These are phyloP conservation scores for Orbilia blumenaviensis DNA, from an alignment of 2,329 filamentous ascomycete genomes.

Conservation along the genomic window DNA sequence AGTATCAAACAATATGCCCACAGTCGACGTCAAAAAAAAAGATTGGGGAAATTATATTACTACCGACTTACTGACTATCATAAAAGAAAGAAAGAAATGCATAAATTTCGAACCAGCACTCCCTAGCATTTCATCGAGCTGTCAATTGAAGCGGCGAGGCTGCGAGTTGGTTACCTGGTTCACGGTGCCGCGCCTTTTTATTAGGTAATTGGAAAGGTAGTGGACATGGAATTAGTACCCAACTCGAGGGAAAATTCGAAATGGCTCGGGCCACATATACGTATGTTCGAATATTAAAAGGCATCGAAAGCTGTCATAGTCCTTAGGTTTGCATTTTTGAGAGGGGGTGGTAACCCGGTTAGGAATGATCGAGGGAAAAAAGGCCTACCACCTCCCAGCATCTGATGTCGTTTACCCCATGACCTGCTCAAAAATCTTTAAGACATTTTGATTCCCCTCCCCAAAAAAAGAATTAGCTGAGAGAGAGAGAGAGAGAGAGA, in stretches of 20 bases:
- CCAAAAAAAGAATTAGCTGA: too few relatives aligned
- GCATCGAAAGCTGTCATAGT: not conserved
- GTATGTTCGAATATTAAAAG: too few relatives aligned
- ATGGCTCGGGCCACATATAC: not conserved
- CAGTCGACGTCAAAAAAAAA: too few relatives aligned
- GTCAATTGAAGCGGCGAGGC: not conserved
- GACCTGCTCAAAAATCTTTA: too few relatives aligned
- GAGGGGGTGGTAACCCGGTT: not conserved
- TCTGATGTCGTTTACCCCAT: too few relatives aligned
- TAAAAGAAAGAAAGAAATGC: not conserved
- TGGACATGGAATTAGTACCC: not conserved
- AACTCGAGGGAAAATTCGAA: slow-evolving; percentile 10
- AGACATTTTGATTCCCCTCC: not conserved
- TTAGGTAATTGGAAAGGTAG: slow-evolving; percentile 6
- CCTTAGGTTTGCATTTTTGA: not conserved
- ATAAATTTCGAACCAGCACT: not conserved
- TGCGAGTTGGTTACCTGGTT: not conserved
- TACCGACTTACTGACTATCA: too few relatives aligned
- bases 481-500: too few relatives aligned
- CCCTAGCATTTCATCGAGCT: not conserved
- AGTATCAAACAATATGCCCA: too few relatives aligned
- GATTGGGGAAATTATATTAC: too few relatives aligned
- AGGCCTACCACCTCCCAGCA: too few relatives aligned
- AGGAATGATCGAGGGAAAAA: not conserved
- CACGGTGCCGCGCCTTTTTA: not conserved